Percentiles rank a stretch among this genome's conserved stretches.
phyloP scores from a whole-genome alignment of 176 grass and related monocot species.

The Oryza punctata region DNA sequence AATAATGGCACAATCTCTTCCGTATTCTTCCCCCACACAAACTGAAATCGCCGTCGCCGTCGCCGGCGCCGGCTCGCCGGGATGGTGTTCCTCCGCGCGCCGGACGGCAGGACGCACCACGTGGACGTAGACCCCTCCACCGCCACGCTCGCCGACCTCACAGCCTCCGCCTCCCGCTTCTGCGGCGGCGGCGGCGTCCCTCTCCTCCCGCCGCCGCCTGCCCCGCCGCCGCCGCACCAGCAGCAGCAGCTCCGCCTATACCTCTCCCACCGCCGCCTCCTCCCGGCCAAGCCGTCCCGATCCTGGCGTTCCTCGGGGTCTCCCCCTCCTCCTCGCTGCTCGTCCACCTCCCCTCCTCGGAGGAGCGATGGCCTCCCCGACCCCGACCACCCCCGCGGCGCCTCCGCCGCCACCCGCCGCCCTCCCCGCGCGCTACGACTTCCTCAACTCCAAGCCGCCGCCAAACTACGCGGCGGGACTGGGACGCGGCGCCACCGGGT shows the following conservation, averaged over 20 bases:
- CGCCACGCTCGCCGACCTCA: slow-evolving; percentile 8
- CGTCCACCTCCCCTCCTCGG: slow-evolving; percentile 39
- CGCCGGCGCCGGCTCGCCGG: too few species aligned
- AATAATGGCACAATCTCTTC: too few species aligned
- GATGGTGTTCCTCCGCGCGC: slow-evolving; percentile 59
- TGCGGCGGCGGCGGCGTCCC: slow-evolving; percentile 43
- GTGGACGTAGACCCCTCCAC: slow-evolving; percentile 35
- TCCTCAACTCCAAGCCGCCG: slow-evolving; percentile 89
- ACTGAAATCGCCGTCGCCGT: too few species aligned
- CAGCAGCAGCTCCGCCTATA: slow-evolving; percentile 32
- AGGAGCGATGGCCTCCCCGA: too few species aligned
- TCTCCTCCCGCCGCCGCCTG: too few species aligned
- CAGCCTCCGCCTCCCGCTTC: background rate
- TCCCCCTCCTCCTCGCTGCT: slow-evolving; percentile 24
- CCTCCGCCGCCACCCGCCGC: slow-evolving; percentile 32
- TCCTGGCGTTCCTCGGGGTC: slow-evolving; percentile 34
- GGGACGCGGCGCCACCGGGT: slow-evolving; percentile 87
- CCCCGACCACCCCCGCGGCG: too few species aligned
- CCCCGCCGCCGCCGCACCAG: background rate
- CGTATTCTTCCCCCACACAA: too few species aligned
- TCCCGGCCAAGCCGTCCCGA: slow-evolving; percentile 12
- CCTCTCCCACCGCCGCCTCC: slow-evolving; percentile 42
- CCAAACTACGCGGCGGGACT: slow-evolving; percentile 83
- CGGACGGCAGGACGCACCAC: slow-evolving; percentile 45
- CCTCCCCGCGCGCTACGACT: slow-evolving; percentile 63